A percentile compares a stretch with the other conserved stretches of the same genome.
Conservation (phyloP, 1,284 basidiomycete species). For the Rhizoctonia solani region DNA sequence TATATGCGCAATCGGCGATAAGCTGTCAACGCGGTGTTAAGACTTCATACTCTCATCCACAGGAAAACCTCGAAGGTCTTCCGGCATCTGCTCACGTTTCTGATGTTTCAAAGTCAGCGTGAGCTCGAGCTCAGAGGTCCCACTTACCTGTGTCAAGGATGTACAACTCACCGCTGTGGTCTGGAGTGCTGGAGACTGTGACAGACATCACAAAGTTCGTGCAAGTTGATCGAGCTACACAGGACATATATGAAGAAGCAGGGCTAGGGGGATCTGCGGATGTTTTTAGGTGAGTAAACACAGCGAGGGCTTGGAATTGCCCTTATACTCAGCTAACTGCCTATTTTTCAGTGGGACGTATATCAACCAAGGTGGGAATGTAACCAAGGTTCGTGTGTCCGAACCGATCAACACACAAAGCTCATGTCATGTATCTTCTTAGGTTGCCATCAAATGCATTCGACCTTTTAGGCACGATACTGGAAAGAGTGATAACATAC, state of each 20-base stretch:
- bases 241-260: neutral
- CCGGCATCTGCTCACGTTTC: too few relatives aligned
- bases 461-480: neutral
- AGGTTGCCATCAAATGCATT: slow-evolving; percentile 25
- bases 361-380: neutral
- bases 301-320: neutral
- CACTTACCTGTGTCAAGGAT: too few relatives aligned
- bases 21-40: too few relatives aligned
- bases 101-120: too few relatives aligned
- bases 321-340: neutral
- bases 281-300: neutral
- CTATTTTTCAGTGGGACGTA: neutral
- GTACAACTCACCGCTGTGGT: too few relatives aligned
- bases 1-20: too few relatives aligned
- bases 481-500: neutral
- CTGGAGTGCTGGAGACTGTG: too few relatives aligned
- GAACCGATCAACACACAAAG: neutral
- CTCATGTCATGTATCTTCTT: neutral
- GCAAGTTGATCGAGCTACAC: neutral
- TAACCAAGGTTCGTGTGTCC: neutral
- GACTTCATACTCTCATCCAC: too few relatives aligned
- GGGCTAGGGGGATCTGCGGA: slow-evolving; percentile 10
- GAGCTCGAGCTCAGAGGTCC: too few relatives aligned
- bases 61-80: too few relatives aligned
- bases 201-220: slow-evolving; percentile 11